These are phyloP conservation scores for Trichoderma polysporum DNA, from an alignment of 2,329 filamentous ascomycete genomes.

Conservation along the genomic window DNA sequence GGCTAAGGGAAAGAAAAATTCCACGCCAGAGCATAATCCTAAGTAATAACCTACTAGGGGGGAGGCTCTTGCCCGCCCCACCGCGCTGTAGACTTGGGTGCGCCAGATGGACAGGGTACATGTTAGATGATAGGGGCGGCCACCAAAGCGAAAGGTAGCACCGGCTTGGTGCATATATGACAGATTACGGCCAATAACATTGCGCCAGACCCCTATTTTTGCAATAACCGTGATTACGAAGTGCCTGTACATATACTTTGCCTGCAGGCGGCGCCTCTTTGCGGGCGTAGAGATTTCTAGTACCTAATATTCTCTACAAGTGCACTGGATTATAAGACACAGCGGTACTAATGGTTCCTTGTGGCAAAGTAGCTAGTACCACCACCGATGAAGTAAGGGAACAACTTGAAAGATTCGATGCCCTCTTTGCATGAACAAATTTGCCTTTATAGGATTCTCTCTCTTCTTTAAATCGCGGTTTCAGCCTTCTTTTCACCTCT, in stretches of 20 bases:
- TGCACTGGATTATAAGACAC: not conserved
- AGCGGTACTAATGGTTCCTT: not conserved
- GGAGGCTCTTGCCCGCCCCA: slow-evolving; percentile 9
- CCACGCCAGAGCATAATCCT: slow-evolving; percentile 16
- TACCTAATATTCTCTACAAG: not conserved
- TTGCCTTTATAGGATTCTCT: not conserved
- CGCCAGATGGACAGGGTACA: slow-evolving; percentile 2
- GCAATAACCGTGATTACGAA: not conserved
- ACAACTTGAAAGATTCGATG: not conserved
- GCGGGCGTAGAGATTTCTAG: not conserved
- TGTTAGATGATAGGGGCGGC: slow-evolving; percentile 13
- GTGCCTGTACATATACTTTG: not conserved
- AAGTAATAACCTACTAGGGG: slow-evolving; percentile 21
- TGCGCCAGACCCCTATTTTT: slow-evolving; percentile 19
- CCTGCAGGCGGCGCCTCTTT: not conserved
- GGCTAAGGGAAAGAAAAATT: slow-evolving; percentile 21
- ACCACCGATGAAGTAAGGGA: not conserved
- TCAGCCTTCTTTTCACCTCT: not conserved
- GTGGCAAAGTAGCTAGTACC: not conserved
- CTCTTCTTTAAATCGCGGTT: not conserved
- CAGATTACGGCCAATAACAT: slow-evolving; percentile 1
- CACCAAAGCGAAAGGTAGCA: slow-evolving; percentile 4
- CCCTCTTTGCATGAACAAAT: not conserved
- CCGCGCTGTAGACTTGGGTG: not conserved
- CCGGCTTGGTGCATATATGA: slow-evolving; percentile 19